Conservation (phyloP, 352 stramenopile species). For the Phytophthora litchii region DNA sequence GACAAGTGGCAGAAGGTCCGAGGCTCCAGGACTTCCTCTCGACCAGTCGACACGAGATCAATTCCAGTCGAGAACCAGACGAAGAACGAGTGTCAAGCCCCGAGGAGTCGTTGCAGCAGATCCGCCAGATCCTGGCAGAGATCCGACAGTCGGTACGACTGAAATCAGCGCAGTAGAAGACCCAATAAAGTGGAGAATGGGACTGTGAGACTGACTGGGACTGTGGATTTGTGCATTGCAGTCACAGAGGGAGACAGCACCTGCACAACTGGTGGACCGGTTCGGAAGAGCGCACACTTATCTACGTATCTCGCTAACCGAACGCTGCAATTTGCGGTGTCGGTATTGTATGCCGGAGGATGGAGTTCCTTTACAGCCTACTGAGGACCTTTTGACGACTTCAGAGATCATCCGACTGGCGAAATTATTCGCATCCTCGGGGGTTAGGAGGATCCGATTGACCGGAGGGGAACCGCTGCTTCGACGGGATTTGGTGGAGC, state of each 20-base stretch:
- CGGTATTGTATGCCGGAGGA: constrained; percentile 97
- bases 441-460: constrained; percentile 94
- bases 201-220: not conserved
- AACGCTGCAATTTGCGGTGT: constrained; percentile 97
- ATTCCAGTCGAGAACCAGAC: constrained; percentile 1
- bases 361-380: constrained; percentile 88
- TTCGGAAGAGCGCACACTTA: constrained; percentile 94
- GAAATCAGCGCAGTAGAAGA: not conserved
- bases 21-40: constrained; percentile 44
- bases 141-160: constrained; percentile 36
- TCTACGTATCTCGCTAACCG: constrained; percentile 95
- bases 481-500: constrained; percentile 56
- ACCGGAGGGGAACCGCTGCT: constrained; percentile 94
- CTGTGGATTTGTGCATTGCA: constrained; percentile 4
- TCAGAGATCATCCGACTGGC: constrained; percentile 93
- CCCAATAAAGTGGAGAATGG: not conserved
- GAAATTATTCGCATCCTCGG: constrained; percentile 86
- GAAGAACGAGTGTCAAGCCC: constrained; percentile 1
- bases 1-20: constrained; percentile 36
- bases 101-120: constrained; percentile 44
- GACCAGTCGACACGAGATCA: not conserved
- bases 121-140: constrained; percentile 47
- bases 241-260: constrained; percentile 14
- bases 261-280: constrained; percentile 67
- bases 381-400: constrained; percentile 81